phyloP scores from a whole-genome alignment of 2,329 filamentous ascomycete species.

The Phaeomoniella chlamydospora region DNA sequence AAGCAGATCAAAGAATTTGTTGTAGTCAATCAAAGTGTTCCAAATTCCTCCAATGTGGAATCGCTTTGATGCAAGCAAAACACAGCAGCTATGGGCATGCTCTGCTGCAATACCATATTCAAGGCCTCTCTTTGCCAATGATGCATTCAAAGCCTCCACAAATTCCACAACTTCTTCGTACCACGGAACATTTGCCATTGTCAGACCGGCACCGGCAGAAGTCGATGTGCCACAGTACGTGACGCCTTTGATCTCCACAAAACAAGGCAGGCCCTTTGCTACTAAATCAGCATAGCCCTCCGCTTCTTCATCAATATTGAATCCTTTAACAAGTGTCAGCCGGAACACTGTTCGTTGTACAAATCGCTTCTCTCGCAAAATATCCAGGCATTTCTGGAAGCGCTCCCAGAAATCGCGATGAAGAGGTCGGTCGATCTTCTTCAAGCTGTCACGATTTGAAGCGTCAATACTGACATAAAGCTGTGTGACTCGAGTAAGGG shows the following conservation, averaged over 20 bases:
- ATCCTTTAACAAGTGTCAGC: slow-evolving; percentile 89
- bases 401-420: slow-evolving; percentile 97
- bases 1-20: slow-evolving; percentile 71
- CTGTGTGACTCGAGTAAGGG: slow-evolving; percentile 76
- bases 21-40: slow-evolving; percentile 87
- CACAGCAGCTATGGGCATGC: slow-evolving; percentile 88
- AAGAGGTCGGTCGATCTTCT: slow-evolving; percentile 78
- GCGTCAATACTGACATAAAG: slow-evolving; percentile 95
- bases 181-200: slow-evolving; percentile 96
- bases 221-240: slow-evolving; percentile 91
- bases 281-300: slow-evolving; percentile 82
- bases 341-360: slow-evolving; percentile 87
- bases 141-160: slow-evolving; percentile 57
- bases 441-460: slow-evolving; percentile 72
- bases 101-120: slow-evolving; percentile 86
- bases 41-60: slow-evolving; percentile 68
- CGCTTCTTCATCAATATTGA: slow-evolving; percentile 91
- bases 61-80: slow-evolving; percentile 67
- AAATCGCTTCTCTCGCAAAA: slow-evolving; percentile 69
- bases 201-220: slow-evolving; percentile 68
- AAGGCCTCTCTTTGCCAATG: slow-evolving; percentile 55
- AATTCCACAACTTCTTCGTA: slow-evolving; percentile 83
- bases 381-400: slow-evolving; percentile 80
- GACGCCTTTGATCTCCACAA: slow-evolving; percentile 91
- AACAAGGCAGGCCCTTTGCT: slow-evolving; percentile 72